These are phyloP conservation scores for Ilex aquifolium DNA, from an alignment of 257 asterid species.

Conservation along the genomic window DNA sequence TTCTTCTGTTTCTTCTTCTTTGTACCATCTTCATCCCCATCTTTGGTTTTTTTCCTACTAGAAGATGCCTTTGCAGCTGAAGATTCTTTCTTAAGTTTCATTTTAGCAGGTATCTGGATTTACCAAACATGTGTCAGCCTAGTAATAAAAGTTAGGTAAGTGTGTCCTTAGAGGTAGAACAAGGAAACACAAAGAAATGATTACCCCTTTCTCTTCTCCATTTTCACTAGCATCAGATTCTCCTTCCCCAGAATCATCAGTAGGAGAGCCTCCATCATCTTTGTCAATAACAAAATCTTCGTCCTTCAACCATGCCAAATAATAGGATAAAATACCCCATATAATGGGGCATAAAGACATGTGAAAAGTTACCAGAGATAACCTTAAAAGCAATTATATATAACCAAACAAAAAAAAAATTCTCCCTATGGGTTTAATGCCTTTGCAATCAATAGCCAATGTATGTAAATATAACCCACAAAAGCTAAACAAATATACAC, in stretches of 20 bases:
- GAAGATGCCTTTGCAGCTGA: conserved; percentile 50
- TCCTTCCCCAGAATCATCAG: conserved; percentile 89
- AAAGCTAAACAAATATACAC: too few species aligned
- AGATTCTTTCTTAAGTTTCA: conserved; percentile 56
- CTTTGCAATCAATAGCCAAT: too few species aligned
- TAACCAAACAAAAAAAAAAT: too few species aligned
- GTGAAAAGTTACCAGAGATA: too few species aligned
- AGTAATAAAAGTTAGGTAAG: too few species aligned
- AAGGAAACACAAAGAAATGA: too few species aligned
- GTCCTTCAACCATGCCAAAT: conserved; percentile 34
- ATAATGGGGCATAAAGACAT: too few species aligned
- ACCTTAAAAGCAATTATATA: too few species aligned
- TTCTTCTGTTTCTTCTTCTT: conserved; percentile 78
- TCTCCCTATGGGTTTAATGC: too few species aligned
- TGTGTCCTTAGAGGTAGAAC: too few species aligned
- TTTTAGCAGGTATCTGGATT: conserved; percentile 47
- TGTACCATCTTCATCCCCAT: conserved; percentile 52
- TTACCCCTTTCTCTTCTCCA: conserved; percentile 64
- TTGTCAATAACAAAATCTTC: conserved; percentile 70
- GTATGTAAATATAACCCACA: too few species aligned
- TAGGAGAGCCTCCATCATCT: conserved; percentile 92
- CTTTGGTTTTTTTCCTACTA: conserved; percentile 62
- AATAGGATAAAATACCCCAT: too few species aligned
- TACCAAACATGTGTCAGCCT: conserved; percentile 15
- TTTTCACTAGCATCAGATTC: conserved; percentile 69